Percentiles rank a stretch among this genome's conserved stretches.
These are phyloP conservation scores for Trichoderma asperellum DNA, from an alignment of 2,329 filamentous ascomycete species.

Conservation along the genomic window DNA sequence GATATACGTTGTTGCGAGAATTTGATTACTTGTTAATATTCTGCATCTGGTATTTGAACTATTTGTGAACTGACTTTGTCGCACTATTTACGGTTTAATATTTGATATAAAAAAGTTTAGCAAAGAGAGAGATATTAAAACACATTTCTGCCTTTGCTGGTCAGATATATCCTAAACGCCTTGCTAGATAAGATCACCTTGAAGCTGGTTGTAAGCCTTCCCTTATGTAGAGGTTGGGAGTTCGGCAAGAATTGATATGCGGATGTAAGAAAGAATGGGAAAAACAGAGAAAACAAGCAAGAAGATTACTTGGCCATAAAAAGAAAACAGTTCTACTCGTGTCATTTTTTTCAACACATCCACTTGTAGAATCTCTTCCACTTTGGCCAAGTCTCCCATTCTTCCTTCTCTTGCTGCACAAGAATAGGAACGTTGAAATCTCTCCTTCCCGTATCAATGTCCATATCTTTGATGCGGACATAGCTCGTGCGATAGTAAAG, in stretches of 20 bases:
- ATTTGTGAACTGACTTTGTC: not conserved
- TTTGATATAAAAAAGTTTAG: not conserved
- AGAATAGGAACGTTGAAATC: constrained; percentile 82
- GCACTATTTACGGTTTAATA: not conserved
- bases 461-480: constrained; percentile 74
- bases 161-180: constrained; percentile 15
- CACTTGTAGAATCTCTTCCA: constrained; percentile 80
- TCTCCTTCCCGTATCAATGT: constrained; percentile 80
- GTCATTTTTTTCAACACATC: constrained; percentile 59
- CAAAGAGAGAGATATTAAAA: not conserved
- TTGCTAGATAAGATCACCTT: constrained; percentile 17
- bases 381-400: constrained; percentile 69
- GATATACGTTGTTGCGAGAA: not conserved
- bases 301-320: not conserved
- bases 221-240: not conserved
- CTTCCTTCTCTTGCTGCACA: constrained; percentile 77
- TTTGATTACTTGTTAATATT: not conserved
- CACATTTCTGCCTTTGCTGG: not conserved
- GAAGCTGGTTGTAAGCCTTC: not conserved
- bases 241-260: not conserved
- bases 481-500: constrained; percentile 70
- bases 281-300: not conserved
- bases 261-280: not conserved
- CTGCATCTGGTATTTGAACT: not conserved
- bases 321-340: not conserved